These are phyloP conservation scores for Aspergillus ochraceus DNA, from an alignment of 2,329 filamentous ascomycete genomes.

Conservation along the genomic window DNA sequence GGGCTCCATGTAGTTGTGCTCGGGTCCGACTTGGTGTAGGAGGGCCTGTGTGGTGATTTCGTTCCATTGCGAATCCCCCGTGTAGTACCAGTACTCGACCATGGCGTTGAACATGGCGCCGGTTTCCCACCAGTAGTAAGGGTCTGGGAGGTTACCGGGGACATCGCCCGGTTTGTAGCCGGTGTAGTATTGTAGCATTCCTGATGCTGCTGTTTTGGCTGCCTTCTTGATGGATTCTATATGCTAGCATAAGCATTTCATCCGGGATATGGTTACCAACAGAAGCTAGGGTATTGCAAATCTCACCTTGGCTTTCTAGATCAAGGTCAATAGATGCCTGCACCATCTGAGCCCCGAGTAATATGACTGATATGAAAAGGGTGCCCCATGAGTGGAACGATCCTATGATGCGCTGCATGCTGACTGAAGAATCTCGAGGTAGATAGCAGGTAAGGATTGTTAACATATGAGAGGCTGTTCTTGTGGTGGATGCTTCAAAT, in stretches of 20 bases:
- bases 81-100: constrained; percentile 46
- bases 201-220: constrained; percentile 40
- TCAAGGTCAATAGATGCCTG: constrained; percentile 4
- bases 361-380: not conserved
- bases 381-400: not conserved
- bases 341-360: not conserved
- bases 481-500: too few relatives aligned
- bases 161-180: constrained; percentile 43
- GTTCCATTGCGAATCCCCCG: constrained; percentile 43
- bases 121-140: constrained; percentile 64
- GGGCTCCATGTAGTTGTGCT: constrained; percentile 40
- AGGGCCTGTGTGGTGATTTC: constrained; percentile 37
- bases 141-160: constrained; percentile 47
- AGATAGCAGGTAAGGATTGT: too few relatives aligned
- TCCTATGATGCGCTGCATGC: not conserved
- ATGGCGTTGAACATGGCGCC: constrained; percentile 52
- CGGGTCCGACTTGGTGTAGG: constrained; percentile 39
- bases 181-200: constrained; percentile 51
- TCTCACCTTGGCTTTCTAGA: not conserved
- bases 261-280: not conserved
- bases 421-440: not conserved
- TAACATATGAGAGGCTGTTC: too few relatives aligned
- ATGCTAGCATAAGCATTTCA: not conserved
- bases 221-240: constrained; percentile 45
- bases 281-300: not conserved